A percentile compares a stretch with the other conserved stretches of the same genome.
phyloP scores from a whole-genome alignment of 2,329 filamentous ascomycete species.

The Clonostachys solani region DNA sequence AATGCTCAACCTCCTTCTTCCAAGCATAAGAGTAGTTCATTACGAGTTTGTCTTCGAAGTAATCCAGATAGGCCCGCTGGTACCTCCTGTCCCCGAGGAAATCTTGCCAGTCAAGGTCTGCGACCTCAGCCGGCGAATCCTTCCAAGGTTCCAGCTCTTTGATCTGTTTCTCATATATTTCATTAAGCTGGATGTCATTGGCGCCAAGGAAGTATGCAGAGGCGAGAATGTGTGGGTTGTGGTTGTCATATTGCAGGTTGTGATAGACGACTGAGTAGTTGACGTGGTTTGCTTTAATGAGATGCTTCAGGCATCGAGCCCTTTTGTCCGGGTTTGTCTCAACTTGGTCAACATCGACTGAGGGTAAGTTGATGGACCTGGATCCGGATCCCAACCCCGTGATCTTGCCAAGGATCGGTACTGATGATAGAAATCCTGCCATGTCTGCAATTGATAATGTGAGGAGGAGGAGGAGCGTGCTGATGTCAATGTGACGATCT shows the following conservation, averaged over 20 bases:
- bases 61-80: constrained; percentile 88
- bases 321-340: constrained; percentile 78
- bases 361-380: constrained; percentile 51
- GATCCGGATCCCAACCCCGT: constrained; percentile 13
- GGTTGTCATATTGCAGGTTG: constrained; percentile 72
- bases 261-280: constrained; percentile 84
- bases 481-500: no score
- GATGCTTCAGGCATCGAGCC: constrained; percentile 80
- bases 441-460: constrained; percentile 9
- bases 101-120: constrained; percentile 79
- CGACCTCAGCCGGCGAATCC: constrained; percentile 81
- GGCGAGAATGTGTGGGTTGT: constrained; percentile 75
- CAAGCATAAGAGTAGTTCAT: constrained; percentile 74
- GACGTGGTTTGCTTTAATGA: constrained; percentile 86
- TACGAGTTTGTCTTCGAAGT: constrained; percentile 89
- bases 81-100: constrained; percentile 76
- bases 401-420: constrained; percentile 19
- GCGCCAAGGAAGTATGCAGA: constrained; percentile 86
- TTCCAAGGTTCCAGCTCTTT: constrained; percentile 73
- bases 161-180: constrained; percentile 75
- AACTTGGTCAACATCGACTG: constrained; percentile 72
- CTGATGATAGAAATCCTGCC: constrained; percentile 25
- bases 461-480: no score
- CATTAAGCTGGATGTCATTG: constrained; percentile 65
- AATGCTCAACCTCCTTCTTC: constrained; percentile 72